Evolutionary conservation across 257 asterid species (phyloP).

Genomic region (Gentiana straminea): DNA sequence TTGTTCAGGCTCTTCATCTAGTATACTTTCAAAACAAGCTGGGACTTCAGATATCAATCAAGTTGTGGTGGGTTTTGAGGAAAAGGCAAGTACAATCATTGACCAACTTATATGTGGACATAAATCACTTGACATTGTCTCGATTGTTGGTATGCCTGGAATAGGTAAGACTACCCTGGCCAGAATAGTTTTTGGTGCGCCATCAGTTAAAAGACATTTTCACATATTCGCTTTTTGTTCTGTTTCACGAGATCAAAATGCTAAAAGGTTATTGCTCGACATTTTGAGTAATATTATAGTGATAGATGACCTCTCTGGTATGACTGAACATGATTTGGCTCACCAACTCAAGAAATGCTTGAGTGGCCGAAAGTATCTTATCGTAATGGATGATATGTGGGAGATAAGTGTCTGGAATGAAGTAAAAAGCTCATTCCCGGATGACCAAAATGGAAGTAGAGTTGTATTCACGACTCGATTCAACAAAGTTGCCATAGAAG

Average conservation of each 20-base stretch:
- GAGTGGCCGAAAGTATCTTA: background rate
- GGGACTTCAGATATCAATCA: background rate
- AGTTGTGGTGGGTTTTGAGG: constrained; percentile 4
- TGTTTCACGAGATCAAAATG: constrained; percentile 4
- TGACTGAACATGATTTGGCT: constrained; percentile 3
- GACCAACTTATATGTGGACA: constrained; percentile 1
- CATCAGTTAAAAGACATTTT: background rate
- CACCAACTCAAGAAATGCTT: background rate
- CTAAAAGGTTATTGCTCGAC: constrained; percentile 2
- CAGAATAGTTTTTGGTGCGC: constrained; percentile 5
- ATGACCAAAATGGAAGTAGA: background rate
- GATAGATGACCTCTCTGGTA: background rate
- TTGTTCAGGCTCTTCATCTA: too few relatives aligned
- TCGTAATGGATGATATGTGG: constrained; percentile 10
- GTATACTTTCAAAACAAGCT: background rate
- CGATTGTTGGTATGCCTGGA: constrained; percentile 13
- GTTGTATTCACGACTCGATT: constrained; percentile 5
- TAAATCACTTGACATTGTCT: background rate
- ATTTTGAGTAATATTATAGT: background rate
- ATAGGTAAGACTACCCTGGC: constrained; percentile 17
- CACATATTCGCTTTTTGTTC: background rate
- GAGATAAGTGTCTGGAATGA: background rate
- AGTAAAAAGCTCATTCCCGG: background rate
- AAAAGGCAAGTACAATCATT: background rate
- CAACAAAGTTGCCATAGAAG: background rate